These are phyloP conservation scores for Geranomyces variabilis DNA, from an alignment of 192 early-diverging fungal genomes.

Conservation along the genomic window DNA sequence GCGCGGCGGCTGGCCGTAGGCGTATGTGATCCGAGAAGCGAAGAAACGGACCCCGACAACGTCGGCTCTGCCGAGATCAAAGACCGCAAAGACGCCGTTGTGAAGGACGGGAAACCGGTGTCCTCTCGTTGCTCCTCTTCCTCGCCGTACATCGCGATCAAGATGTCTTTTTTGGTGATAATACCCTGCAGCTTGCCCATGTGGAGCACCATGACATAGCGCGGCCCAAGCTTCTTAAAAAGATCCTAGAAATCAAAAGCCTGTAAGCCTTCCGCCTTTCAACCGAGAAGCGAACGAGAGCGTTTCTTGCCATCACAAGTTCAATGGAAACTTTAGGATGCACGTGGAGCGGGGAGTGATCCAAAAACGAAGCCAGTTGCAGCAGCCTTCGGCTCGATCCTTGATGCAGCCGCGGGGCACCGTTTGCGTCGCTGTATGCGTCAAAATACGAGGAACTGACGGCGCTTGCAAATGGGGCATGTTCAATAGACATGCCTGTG, in stretches of 20 bases:
- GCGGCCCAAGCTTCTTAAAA: slow-evolving; percentile 58
- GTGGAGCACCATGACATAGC: slow-evolving; percentile 45
- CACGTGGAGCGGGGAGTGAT: slow-evolving; percentile 49
- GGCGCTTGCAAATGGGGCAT: too few relatives aligned
- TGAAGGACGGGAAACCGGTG: neutral
- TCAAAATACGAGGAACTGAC: too few relatives aligned
- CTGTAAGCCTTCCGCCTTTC: neutral
- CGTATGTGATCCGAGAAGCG: neutral
- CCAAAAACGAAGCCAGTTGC: slow-evolving; percentile 32
- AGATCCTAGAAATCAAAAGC: slow-evolving; percentile 39
- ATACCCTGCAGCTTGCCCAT: slow-evolving; percentile 44
- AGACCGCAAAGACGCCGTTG: neutral
- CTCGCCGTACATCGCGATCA: slow-evolving; percentile 37
- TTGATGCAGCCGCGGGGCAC: neutral
- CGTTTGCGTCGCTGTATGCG: neutral
- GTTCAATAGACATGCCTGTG: too few relatives aligned
- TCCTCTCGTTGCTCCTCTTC: slow-evolving; percentile 17
- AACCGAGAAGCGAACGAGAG: neutral
- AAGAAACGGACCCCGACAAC: neutral
- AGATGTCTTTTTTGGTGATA: slow-evolving; percentile 55
- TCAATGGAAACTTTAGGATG: slow-evolving; percentile 50
- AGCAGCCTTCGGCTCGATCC: slow-evolving; percentile 9
- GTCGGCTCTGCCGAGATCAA: neutral
- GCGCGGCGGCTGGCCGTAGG: neutral
- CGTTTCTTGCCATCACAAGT: slow-evolving; percentile 41